Evolutionary conservation across 2,329 filamentous ascomycete species (phyloP).

Genomic region (Zymoseptoria ardabiliae): DNA sequence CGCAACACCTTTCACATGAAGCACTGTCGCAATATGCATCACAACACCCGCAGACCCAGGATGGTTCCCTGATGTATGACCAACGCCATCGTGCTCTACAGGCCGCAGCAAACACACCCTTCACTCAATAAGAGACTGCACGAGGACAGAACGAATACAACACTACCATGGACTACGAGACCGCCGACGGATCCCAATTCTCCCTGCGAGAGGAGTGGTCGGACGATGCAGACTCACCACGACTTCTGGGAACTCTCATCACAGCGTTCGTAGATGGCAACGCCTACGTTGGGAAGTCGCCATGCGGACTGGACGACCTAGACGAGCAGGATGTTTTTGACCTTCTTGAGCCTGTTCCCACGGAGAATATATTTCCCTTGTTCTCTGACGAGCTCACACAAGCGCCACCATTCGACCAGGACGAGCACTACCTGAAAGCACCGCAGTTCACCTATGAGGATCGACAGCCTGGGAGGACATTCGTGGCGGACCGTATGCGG

Average conservation of each 20-base stretch:
- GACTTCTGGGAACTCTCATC: conserved; percentile 18
- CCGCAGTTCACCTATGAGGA: conserved; percentile 27
- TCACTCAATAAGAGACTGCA: background rate
- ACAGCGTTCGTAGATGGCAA: conserved; percentile 24
- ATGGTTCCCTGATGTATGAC: background rate
- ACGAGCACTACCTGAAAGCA: conserved; percentile 26
- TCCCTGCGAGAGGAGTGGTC: conserved; percentile 20
- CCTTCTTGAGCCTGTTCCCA: conserved; percentile 19
- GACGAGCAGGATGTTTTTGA: conserved; percentile 21
- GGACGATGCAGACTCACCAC: conserved; percentile 5
- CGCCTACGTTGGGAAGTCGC: conserved; percentile 19
- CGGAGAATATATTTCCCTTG: conserved; percentile 22
- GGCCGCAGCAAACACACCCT: background rate
- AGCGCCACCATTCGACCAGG: conserved; percentile 13
- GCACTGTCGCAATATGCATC: background rate
- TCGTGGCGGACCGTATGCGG: conserved; percentile 25
- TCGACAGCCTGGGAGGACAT: conserved; percentile 21
- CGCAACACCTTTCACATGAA: background rate
- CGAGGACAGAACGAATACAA: background rate
- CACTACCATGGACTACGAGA: conserved; percentile 25
- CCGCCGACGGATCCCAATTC: conserved; percentile 24
- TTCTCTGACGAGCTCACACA: conserved; percentile 14
- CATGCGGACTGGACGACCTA: conserved; percentile 14
- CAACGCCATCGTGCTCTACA: background rate
- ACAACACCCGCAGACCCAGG: background rate